These are phyloP conservation scores for Debaryomycetaceae sp. DNA, from an alignment of 1,139 yeast species.

Conservation along the genomic window DNA sequence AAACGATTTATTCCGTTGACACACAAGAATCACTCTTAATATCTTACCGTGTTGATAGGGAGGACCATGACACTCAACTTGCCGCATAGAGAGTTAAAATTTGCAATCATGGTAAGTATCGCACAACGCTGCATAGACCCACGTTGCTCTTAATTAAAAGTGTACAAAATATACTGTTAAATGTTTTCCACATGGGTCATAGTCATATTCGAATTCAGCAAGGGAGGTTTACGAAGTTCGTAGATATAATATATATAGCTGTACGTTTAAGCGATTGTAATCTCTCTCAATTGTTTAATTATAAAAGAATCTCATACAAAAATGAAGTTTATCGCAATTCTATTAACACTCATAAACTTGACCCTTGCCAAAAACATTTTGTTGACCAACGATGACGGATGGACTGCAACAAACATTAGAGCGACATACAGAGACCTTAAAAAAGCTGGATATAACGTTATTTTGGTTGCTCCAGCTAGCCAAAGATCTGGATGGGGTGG, in stretches of 20 bases:
- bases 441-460: constrained; percentile 53
- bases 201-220: too few relatives aligned
- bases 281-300: too few relatives aligned
- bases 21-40: too few relatives aligned
- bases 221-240: too few relatives aligned
- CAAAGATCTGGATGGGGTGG: constrained; percentile 64
- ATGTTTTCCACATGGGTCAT: background rate
- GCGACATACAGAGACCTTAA: constrained; percentile 55
- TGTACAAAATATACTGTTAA: too few relatives aligned
- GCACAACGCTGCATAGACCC: background rate
- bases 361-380: constrained; percentile 43
- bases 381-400: constrained; percentile 59
- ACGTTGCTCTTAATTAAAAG: background rate
- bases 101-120: background rate
- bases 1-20: too few relatives aligned
- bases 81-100: background rate
- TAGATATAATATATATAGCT: too few relatives aligned
- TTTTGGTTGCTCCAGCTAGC: constrained; percentile 54
- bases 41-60: too few relatives aligned
- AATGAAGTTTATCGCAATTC: background rate
- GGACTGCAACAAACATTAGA: constrained; percentile 58
- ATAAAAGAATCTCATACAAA: too few relatives aligned
- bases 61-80: too few relatives aligned
- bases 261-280: too few relatives aligned
- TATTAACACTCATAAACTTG: background rate